Base-by-base conservation (phyloP, 2,329 filamentous ascomycete genomes). In the Colletotrichum sp. region DNA sequence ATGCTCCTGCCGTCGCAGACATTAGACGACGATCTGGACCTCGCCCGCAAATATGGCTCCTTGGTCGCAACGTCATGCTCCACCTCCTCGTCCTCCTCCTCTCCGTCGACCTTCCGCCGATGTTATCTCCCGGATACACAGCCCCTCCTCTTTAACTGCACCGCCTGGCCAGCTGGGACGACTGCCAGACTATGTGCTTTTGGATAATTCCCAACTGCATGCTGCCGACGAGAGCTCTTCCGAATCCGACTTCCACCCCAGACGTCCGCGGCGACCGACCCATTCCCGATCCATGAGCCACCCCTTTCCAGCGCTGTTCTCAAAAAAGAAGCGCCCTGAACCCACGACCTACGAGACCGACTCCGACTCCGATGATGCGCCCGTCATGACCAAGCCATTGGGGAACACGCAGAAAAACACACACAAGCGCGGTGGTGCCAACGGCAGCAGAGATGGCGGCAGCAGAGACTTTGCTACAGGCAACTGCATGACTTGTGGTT, bases 401-500 rank as follows among this genome's bases (percentile, higher is more conserved):
- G 69, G 78, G 70, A 82, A 82, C 71, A 80, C 80, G 28, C 72
- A 71, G n/a, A 65, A 78, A 71, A 82, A 82, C 69, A 80, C 80
- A 67, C 81, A 84, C 63, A 81, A 78, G 32, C 79, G 82, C 66
- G 86, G 80, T 83, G 88, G 80, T 62, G 80, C 78, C 57, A 80
- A 71, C 59, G 76, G 74, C 15, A 84, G 82, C 39, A 87, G 83
- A 78, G 91, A 89, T 13, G 84, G 82, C 36, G 84, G 82, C 36
- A 87, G 83, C 78, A 91, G 89, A 79, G 92, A 95, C 79, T 91
- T 93, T 80, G 88, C 89, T 32, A 93, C 92, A 36, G 94, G 95
- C 26, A 93, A 92, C 80, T 98, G 96, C 83, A 96, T 96, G 91
- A 96, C 95, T 39, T 98, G 96, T 84, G 94, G 93, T 80, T 94